A percentile compares a stretch with the other conserved stretches of the same genome.
These are phyloP conservation scores for Silybum marianum DNA, from an alignment of 129 eudicot species.

Conservation along the genomic window DNA sequence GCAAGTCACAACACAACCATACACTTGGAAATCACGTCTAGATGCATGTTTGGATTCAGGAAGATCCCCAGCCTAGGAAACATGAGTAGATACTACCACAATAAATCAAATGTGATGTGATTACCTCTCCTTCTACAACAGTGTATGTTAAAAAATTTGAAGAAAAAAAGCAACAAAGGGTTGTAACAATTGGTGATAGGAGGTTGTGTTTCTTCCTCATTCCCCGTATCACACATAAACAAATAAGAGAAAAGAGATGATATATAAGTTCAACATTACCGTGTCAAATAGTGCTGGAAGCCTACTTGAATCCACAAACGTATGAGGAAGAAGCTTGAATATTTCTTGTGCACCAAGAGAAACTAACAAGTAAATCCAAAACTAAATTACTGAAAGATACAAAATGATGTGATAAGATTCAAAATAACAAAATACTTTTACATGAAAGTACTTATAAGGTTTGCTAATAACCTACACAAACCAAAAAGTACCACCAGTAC, in stretches of 20 bases:
- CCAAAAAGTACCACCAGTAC: not conserved
- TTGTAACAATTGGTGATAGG: conserved; percentile 2
- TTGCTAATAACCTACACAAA: conserved; percentile 7
- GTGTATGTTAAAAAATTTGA: not conserved
- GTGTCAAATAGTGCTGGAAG: conserved; percentile 72
- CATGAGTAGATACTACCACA: conserved; percentile 16
- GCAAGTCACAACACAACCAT: conserved; percentile 86
- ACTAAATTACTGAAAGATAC: conserved; percentile 8
- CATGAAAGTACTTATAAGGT: not conserved
- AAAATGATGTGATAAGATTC: conserved; percentile 7
- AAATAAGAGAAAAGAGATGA: conserved; percentile 15
- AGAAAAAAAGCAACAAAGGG: not conserved
- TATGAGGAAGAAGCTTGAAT: conserved; percentile 97
- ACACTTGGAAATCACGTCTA: conserved; percentile 81
- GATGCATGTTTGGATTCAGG: conserved; percentile 40
- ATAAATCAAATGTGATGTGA: conserved; percentile 17
- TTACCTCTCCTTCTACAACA: not conserved
- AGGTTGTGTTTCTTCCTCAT: not conserved
- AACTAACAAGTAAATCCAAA: conserved; percentile 44
- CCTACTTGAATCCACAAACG: conserved; percentile 70
- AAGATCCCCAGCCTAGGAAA: conserved; percentile 49
- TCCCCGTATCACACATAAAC: not conserved
- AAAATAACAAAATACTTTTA: not conserved
- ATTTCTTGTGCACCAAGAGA: conserved; percentile 93
- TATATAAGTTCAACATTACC: conserved; percentile 42